Base-by-base conservation (phyloP, 1,284 basidiomycete species). In the Malassezia yamatoensis region DNA sequence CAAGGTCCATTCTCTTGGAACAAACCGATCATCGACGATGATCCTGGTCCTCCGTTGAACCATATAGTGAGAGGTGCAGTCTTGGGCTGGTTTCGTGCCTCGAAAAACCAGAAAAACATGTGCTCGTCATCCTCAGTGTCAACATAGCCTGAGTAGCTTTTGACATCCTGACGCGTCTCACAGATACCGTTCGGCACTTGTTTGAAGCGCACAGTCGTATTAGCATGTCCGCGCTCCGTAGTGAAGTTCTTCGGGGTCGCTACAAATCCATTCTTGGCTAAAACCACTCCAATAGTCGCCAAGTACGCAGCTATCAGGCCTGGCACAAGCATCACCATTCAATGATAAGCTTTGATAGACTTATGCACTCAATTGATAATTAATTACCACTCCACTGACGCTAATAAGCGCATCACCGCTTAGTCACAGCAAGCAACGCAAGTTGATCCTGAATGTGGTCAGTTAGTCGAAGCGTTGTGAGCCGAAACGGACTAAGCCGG, bases 61-160 rank as follows among this genome's bases (percentile, higher is more conserved):
- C 67, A 72, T 85, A 76, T 85, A 83, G 53, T 85, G 81, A 87
- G 68, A 65, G 87, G 84, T 63, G 87, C 83, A 12, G 80, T 67
- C 53, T 82, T 85, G 11, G 83, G 83, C 65, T 82, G 76, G 9
- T 83, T 83, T 6, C 83, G 84, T 0, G 85, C 83, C 40, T 86
- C 86, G 77, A 87, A 87, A 76, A 87, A 85, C 87, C 86, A 88
- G 76, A 89, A 88, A 79, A 85, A 88, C 9, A 88, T 78, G 79
- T 87, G 59, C 18, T 45, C 43, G 12, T 45, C 29, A 24, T 29
- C 43, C 5, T 24, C 43, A 10, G 65, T 59, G 12, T 68, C 63
- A 8, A 61, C 61, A 33, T 65, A 68, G 18, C 65, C 67, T 0
- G 84, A 84, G 59, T 82, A 80, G 68, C 84, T 83, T 41, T 79